Evolutionary conservation across 1,284 basidiomycete genomes (phyloP).

Genomic region (Trichosporon asahii): DNA sequence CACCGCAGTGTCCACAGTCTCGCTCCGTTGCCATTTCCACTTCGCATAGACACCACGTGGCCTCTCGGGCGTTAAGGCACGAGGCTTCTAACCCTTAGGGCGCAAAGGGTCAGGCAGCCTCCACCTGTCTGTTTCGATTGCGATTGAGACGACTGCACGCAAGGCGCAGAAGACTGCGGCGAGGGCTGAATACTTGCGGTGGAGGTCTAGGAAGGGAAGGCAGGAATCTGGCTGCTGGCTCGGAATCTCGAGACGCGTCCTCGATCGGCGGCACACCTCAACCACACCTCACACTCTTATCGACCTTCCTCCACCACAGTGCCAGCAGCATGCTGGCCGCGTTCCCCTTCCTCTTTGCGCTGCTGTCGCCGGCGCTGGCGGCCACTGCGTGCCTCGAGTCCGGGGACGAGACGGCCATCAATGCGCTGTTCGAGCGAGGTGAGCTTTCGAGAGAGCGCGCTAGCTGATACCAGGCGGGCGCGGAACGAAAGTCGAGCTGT

Average conservation of each 20-base stretch:
- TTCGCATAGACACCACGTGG: neutral
- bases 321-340: neutral
- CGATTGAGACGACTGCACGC: neutral
- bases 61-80: neutral
- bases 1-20: neutral
- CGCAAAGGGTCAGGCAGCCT: neutral
- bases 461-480: slow-evolving; percentile 36
- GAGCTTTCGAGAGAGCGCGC: slow-evolving; percentile 11
- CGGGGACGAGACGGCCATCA: slow-evolving; percentile 45
- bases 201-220: neutral
- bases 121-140: neutral
- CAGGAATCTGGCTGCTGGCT: neutral
- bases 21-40: neutral
- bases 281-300: neutral
- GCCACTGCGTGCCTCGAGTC: slow-evolving; percentile 35
- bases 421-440: slow-evolving; percentile 41
- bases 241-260: neutral
- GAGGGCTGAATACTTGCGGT: neutral
- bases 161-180: neutral
- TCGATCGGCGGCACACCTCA: neutral
- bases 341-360: slow-evolving; percentile 9
- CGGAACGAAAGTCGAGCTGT: slow-evolving; percentile 41
- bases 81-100: neutral
- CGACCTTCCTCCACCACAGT: neutral
- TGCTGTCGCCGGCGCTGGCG: neutral